Base-by-base conservation (phyloP, 2,329 filamentous ascomycete species). In the Rhynchosporium graminicola region DNA sequence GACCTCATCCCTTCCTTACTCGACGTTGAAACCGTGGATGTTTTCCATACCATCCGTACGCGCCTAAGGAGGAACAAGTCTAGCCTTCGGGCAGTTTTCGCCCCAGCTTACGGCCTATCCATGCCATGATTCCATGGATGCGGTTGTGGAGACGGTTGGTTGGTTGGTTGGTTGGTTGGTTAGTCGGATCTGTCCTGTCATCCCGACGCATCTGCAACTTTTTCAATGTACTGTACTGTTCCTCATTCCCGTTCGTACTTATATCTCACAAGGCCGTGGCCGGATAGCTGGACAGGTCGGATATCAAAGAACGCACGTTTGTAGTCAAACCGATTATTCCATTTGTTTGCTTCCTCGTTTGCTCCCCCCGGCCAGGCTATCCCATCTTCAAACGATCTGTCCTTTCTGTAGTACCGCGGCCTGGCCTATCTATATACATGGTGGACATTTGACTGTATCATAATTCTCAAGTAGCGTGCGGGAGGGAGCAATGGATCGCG, bases 191-290 rank as follows among this genome's bases (percentile, higher is more conserved):
- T 28, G 50, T 52, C 42, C 20, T 40, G 50, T 54, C 50, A 52
- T 52, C 50, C 36, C 50, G n/a, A 26, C 50, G 50, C 33, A 52
- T 52, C 50, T 52, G 33, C 51, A 36, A 20, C 20, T 20, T 33
- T 51, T 36, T 12, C 50, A 52, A 20, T n/a, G n/a, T n/a, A n/a
- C n/a, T 33, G 33, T 13, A 15, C 51, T 29, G 40, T 20, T 42
- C 20, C 59, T 46, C 43, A 51, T 61, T 47, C 51, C 48, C 61
- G 33, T 43, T 48, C 46, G 20, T 20, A 20, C 20, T 20, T 20
- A 20, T 20, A 1, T 20, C 45, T 48, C 46, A 50, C 46, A 47
- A 59, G 43, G 45, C 57, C 45, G 20, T 20, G 40, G 51, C 36
- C 38, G 31, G 26, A n/a, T 40, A 40, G 51, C 28, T 33, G 15